These are phyloP conservation scores for Telopea speciosissima DNA, from an alignment of 177 flowering plant genomes.

Conservation along the genomic window DNA sequence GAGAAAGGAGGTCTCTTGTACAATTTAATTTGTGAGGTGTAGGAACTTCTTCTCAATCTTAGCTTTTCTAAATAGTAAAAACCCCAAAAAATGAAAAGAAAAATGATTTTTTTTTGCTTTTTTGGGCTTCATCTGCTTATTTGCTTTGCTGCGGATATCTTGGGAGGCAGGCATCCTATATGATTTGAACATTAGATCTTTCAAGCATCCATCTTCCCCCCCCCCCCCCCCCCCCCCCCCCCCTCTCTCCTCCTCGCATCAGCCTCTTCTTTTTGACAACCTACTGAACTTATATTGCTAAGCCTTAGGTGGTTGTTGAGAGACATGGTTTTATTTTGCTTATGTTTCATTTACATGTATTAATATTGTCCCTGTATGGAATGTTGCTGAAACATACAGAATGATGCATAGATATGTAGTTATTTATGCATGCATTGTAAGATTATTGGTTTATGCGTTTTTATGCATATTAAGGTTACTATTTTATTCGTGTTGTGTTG, in stretches of 20 bases:
- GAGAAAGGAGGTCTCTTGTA: background rate
- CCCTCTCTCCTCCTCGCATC: too few relatives aligned
- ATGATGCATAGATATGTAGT: background rate
- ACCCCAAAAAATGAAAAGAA: background rate
- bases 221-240: too few relatives aligned
- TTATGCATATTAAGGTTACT: too few relatives aligned
- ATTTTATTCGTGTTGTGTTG: too few relatives aligned
- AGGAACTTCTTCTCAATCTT: background rate
- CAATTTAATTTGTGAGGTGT: background rate
- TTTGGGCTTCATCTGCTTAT: background rate
- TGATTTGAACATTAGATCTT: background rate
- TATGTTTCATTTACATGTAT: background rate
- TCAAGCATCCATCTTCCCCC: background rate
- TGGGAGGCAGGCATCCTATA: background rate
- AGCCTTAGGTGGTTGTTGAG: background rate
- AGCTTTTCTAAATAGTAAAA: too few relatives aligned
- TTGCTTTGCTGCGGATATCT: background rate
- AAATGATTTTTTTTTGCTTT: background rate
- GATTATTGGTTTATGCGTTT: too few relatives aligned
- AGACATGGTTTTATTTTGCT: background rate
- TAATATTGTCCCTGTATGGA: background rate
- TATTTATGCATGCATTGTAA: background rate
- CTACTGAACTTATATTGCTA: background rate
- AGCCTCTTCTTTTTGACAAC: background rate
- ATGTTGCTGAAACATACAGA: background rate